A percentile compares a stretch with the other conserved stretches of the same genome.
Evolutionary conservation across 192 early-diverging fungal species (phyloP).

Genomic region (Linnemannia exigua): DNA sequence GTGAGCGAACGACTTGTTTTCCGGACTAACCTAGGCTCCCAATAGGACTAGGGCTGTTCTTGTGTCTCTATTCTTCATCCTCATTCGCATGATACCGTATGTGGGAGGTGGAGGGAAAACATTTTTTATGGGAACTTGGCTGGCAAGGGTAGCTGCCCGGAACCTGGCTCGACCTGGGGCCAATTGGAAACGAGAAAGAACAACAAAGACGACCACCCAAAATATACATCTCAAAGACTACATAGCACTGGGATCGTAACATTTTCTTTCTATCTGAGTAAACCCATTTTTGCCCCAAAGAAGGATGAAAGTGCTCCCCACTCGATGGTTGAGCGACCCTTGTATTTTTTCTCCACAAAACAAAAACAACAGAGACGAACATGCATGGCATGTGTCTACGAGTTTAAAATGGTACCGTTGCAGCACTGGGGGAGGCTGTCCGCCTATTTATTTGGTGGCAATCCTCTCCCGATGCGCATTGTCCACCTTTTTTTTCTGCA

Average conservation of each 20-base stretch:
- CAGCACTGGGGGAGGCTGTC: no score
- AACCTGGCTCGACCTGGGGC: not conserved
- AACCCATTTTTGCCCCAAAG: not conserved
- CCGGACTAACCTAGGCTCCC: not conserved
- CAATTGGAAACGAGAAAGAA: not conserved
- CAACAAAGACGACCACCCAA: not conserved
- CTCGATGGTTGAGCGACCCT: not conserved
- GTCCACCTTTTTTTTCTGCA: not conserved
- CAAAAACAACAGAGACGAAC: not conserved
- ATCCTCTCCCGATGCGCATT: not conserved
- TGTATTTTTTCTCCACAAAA: not conserved
- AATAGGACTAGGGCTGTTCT: not conserved
- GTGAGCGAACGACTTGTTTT: not conserved
- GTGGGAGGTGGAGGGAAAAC: not conserved
- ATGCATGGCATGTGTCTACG: not conserved
- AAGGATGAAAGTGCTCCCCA: not conserved
- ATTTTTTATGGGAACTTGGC: not conserved
- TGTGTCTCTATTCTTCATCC: not conserved
- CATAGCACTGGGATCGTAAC: not conserved
- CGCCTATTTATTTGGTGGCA: not conserved
- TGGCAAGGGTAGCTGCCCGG: not conserved
- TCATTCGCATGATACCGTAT: not conserved
- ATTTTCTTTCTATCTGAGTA: not conserved
- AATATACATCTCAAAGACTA: not conserved
- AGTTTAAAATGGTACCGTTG: no score